Base-by-base conservation (phyloP, 2,329 filamentous ascomycete genomes). In the Diaporthe nobilis region DNA sequence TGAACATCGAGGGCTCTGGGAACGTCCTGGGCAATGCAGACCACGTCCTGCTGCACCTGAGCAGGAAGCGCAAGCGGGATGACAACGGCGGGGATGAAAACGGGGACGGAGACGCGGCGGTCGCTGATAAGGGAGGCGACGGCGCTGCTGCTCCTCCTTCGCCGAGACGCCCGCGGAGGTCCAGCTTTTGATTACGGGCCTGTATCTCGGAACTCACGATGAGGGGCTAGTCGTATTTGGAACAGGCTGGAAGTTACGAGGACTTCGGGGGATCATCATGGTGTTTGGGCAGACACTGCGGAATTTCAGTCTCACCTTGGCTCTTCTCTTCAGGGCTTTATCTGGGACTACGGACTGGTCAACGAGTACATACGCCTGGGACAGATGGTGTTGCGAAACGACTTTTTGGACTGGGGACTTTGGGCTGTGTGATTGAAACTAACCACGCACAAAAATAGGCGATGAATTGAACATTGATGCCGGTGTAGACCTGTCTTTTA, bases 21-120 rank as follows among this genome's bases (percentile, higher is more conserved):
- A 90, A 90, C 71, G 77, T 88, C 17, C 78, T 89, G 8, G 88
- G 87, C 31, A 82, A 77, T 42, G 71, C 74, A 39, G 53, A 61
- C 2, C 49, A 77, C 60, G 31, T 79, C 28, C 71, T 72, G 60
- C 57, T 25, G 53, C 37, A 57, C 6, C 25, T 76, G 22, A n/a
- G 60, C 31, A 42, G 57, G 22, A 77, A 75, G 70, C 73, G 73
- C 42, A 51, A 67, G 39, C 67, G 73, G 31, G 61, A 49, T 13
- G 47, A 65, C 7, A 61, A 44, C n/a, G 61, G 28, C 7, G 25
- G 5, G 2, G 49, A 39, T 17, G 51, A 39, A 51, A 15, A 31
- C 7, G 57, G 25, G 2, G 65, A 25, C 9, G 57, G 28, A 1
- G 55, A 34, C 9, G 67, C 8, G 10, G n/a, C n/a, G 37, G 58